Conservation (phyloP, 2,329 filamentous ascomycete genomes). For the Fusarium marasasianum region DNA sequence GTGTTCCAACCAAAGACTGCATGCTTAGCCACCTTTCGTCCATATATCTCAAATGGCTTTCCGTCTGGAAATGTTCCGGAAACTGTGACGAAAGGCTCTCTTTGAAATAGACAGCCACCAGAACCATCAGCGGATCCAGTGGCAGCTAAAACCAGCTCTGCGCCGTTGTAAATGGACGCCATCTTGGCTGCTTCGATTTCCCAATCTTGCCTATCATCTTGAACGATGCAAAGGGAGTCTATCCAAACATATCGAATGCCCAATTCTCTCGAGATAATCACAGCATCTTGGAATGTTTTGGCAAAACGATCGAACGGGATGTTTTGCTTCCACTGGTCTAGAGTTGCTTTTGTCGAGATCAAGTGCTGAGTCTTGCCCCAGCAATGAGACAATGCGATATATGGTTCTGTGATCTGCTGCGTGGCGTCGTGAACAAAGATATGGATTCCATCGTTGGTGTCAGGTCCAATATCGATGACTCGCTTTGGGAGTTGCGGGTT, state of each 20-base stretch:
- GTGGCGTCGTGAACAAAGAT: slow-evolving; percentile 20
- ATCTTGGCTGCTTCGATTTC: slow-evolving; percentile 42
- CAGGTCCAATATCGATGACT: slow-evolving; percentile 30
- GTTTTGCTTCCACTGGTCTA: slow-evolving; percentile 28
- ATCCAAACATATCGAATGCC: slow-evolving; percentile 42
- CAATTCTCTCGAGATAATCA: slow-evolving; percentile 26
- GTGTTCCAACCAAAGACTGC: slow-evolving; percentile 24
- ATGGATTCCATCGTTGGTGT: slow-evolving; percentile 27
- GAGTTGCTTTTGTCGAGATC: slow-evolving; percentile 7
- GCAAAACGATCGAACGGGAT: slow-evolving; percentile 28
- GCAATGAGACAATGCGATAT: slow-evolving; percentile 38
- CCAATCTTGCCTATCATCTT: slow-evolving; percentile 41
- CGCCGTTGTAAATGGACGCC: slow-evolving; percentile 40
- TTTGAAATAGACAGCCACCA: slow-evolving; percentile 34
- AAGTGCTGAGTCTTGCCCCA: slow-evolving; percentile 32
- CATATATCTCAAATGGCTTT: slow-evolving; percentile 27
- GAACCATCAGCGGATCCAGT: slow-evolving; percentile 28
- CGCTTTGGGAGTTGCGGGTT: slow-evolving; percentile 27
- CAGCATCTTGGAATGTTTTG: slow-evolving; percentile 34
- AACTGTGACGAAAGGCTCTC: slow-evolving; percentile 19
- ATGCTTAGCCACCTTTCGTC: slow-evolving; percentile 14
- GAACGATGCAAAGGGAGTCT: slow-evolving; percentile 42
- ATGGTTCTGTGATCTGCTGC: slow-evolving; percentile 8
- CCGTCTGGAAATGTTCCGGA: slow-evolving; percentile 16
- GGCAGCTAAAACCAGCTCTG: slow-evolving; percentile 40